Conservation (phyloP, 2,329 filamentous ascomycete genomes). For the Fusarium burgessii region DNA sequence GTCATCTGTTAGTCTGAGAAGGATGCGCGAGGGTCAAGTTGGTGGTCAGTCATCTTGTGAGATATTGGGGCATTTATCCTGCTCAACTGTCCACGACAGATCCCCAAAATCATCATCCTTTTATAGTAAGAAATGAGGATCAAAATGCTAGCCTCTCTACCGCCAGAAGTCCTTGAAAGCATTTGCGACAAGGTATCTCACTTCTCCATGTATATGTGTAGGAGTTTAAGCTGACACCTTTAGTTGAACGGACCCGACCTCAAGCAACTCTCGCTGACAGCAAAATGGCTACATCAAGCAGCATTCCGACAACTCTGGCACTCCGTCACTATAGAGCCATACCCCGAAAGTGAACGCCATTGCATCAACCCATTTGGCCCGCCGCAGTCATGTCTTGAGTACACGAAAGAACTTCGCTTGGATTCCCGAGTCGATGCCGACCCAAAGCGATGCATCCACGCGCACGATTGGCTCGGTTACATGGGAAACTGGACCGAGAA, state of each 20-base stretch:
- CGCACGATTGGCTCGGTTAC: conserved; percentile 1
- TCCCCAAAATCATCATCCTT: accelerated
- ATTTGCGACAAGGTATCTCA: neutral
- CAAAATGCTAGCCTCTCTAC: neutral
- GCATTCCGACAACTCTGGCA: neutral
- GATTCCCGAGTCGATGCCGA: neutral
- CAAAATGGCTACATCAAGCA: neutral
- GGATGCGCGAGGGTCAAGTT: too few relatives aligned
- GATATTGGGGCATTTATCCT: neutral
- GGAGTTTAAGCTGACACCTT: neutral
- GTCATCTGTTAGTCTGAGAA: neutral
- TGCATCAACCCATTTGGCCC: accelerated
- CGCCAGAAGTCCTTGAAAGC: neutral
- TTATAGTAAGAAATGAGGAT: accelerated
- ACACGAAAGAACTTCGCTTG: neutral
- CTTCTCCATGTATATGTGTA: accelerated
- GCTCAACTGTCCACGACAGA: accelerated
- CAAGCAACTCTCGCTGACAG: neutral
- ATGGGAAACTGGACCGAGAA: neutral
- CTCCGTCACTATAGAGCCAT: neutral
- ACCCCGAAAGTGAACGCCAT: neutral
- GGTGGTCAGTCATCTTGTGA: neutral
- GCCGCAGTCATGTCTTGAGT: neutral
- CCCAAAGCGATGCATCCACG: neutral
- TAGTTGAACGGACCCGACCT: neutral